Evolutionary conservation across 768 basidiomycete species (phyloP).

Genomic region (Lentinus brumalis): DNA sequence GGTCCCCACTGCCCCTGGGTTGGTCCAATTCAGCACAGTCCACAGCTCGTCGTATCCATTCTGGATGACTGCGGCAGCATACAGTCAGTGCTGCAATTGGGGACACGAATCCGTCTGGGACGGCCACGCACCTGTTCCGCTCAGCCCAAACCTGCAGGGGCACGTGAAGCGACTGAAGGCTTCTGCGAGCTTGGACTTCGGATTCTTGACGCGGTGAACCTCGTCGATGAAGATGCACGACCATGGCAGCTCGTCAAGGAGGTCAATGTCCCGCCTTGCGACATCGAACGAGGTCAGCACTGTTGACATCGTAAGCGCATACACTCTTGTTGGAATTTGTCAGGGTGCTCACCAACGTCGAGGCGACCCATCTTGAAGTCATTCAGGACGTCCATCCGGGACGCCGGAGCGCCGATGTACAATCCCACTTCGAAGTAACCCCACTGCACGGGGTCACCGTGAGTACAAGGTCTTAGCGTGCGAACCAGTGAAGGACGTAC

Average conservation of each 20-base stretch:
- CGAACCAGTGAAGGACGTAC: slow-evolving; percentile 41
- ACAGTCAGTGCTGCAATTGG: not conserved
- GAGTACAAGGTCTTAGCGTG: no score
- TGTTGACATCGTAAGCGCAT: slow-evolving; percentile 31
- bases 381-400: slow-evolving; percentile 57
- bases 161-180: slow-evolving; percentile 76
- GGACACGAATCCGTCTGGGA: no score
- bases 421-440: slow-evolving; percentile 88
- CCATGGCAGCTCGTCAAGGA: slow-evolving; percentile 69
- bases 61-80: slow-evolving; percentile 56
- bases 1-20: slow-evolving; percentile 76
- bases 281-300: slow-evolving; percentile 84
- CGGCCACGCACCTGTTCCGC: slow-evolving; percentile 54
- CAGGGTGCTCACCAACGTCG: slow-evolving; percentile 68
- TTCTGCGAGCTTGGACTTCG: slow-evolving; percentile 59
- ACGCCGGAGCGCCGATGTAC: slow-evolving; percentile 56
- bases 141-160: slow-evolving; percentile 75
- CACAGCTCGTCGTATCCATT: slow-evolving; percentile 91
- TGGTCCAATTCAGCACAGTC: slow-evolving; percentile 93
- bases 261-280: slow-evolving; percentile 68
- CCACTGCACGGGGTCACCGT: slow-evolving; percentile 57
- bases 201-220: slow-evolving; percentile 88
- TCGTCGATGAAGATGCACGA: slow-evolving; percentile 84
- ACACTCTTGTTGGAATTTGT: not conserved
- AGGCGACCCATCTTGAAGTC: slow-evolving; percentile 82